Conservation (phyloP, 106 monocot genomes). For the Agapanthus africanus region DNA sequence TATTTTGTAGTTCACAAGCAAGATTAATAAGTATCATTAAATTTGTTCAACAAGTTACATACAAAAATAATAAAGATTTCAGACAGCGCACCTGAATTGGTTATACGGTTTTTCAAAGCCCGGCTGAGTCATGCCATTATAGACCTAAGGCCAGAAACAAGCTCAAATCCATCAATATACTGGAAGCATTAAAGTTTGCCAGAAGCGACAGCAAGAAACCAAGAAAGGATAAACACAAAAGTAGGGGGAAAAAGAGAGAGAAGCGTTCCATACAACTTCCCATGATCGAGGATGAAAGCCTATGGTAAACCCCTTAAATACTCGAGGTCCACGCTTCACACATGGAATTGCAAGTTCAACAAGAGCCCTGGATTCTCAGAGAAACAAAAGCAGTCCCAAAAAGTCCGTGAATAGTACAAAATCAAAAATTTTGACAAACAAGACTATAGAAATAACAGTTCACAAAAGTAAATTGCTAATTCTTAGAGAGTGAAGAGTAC, state of each 20-base stretch:
- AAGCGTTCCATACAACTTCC: slow-evolving; percentile 51
- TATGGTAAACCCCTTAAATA: slow-evolving; percentile 67
- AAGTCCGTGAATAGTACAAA: not conserved
- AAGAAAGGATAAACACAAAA: slow-evolving; percentile 2
- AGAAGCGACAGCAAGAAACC: not conserved
- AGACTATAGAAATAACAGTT: not conserved
- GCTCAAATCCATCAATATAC: not conserved
- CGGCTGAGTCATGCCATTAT: slow-evolving; percentile 66
- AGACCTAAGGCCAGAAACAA: slow-evolving; percentile 34
- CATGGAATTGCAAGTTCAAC: slow-evolving; percentile 76
- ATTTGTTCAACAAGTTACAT: not conserved
- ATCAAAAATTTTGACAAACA: too few relatives aligned
- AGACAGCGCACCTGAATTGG: slow-evolving; percentile 43
- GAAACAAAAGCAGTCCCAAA: not conserved
- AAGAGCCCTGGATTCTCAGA: slow-evolving; percentile 20
- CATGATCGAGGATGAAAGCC: slow-evolving; percentile 77
- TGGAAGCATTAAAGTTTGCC: not conserved
- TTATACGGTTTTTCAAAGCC: slow-evolving; percentile 57
- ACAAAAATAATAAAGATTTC: too few relatives aligned
- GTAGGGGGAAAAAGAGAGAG: not conserved
- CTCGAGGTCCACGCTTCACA: slow-evolving; percentile 38
- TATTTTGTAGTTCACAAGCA: too few relatives aligned
- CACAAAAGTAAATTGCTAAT: not conserved
- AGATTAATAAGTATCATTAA: not conserved
- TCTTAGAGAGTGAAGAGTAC: not conserved